Base-by-base conservation (phyloP, 1,284 basidiomycete species). In the Fomes fomentarius region DNA sequence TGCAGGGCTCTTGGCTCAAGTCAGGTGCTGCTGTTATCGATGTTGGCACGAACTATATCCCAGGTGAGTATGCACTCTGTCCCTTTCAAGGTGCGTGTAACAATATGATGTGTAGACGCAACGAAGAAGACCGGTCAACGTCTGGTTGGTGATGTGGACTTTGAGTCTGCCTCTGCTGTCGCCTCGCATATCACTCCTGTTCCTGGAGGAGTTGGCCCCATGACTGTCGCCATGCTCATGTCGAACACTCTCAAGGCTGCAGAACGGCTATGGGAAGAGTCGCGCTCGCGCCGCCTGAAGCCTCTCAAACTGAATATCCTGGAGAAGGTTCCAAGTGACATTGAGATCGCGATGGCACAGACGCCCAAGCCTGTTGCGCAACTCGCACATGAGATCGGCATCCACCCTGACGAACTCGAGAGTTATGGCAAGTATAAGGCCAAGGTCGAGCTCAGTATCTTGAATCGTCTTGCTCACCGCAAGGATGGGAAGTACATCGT, bases 151-250 rank as follows among this genome's bases (percentile, higher is more conserved):
- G 97, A 99, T 73, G 94, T 99, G 54, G 89, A 98, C 66, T 98
- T 86, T 69, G 80, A 81, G 4, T 82, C 88, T 12, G 96, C 93
- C 30, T 77, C 83, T 45, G 70, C 80, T 52, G 85, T 92, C 58
- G 96, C 96, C 7, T 89, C 90, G 4, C 78, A 89, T 72, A 98
- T 99, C 69, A 99, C 97, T 0, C 97, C 97, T 39, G 97, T 99
- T 15, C 97, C 97, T 0, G 95, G 95, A 69, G 97, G 97, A 61
- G 97, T 99, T 50, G 97, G 97, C 21, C 97, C 97, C 26, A 98
- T 98, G 96, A 99, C 97, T 9, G 97, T 99, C 57, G 97, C 97
- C 38, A 85, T 98, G 81, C 87, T 99, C 63, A 98, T 99, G 96
- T 84, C 89, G 69, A 99, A 99, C 76, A 96, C 96, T 0, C 78